Conservation (phyloP, 495 filamentous ascomycete species). For the Aspergillus heteromorphus region DNA sequence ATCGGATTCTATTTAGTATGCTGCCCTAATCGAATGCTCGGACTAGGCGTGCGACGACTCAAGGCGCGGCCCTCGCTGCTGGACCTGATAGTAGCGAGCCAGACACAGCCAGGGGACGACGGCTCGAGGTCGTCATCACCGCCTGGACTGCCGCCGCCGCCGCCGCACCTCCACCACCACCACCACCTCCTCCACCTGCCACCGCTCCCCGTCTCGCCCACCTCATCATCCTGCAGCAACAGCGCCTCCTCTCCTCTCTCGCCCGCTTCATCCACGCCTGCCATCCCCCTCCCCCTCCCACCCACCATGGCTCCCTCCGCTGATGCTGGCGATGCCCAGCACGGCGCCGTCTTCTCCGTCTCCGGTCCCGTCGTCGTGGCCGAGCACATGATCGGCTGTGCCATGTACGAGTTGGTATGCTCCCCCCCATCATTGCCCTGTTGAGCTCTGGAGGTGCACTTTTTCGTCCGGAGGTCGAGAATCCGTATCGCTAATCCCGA, state of each 20-base stretch:
- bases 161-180: slow-evolving; percentile 15
- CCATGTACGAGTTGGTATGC: slow-evolving; percentile 96
- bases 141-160: slow-evolving; percentile 33
- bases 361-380: slow-evolving; percentile 89
- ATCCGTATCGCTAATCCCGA: neutral
- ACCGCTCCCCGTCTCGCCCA: slow-evolving; percentile 50
- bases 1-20: neutral
- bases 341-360: slow-evolving; percentile 52
- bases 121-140: slow-evolving; percentile 31
- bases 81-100: slow-evolving; percentile 63
- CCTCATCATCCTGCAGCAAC: slow-evolving; percentile 36
- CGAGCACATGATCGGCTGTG: slow-evolving; percentile 97
- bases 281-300: slow-evolving; percentile 30
- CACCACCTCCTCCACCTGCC: slow-evolving; percentile 25
- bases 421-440: slow-evolving; percentile 6
- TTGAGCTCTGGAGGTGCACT: slow-evolving; percentile 3
- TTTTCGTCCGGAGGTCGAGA: neutral
- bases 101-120: slow-evolving; percentile 29
- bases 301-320: slow-evolving; percentile 54
- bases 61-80: slow-evolving; percentile 67
- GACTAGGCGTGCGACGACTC: slow-evolving; percentile 54
- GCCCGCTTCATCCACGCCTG: slow-evolving; percentile 29
- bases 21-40: slow-evolving; percentile 44
- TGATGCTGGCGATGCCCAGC: slow-evolving; percentile 44
- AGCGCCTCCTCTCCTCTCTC: slow-evolving; percentile 30